phyloP scores from a whole-genome alignment of 345 rosid species.

The Hypericum androsaemum region DNA sequence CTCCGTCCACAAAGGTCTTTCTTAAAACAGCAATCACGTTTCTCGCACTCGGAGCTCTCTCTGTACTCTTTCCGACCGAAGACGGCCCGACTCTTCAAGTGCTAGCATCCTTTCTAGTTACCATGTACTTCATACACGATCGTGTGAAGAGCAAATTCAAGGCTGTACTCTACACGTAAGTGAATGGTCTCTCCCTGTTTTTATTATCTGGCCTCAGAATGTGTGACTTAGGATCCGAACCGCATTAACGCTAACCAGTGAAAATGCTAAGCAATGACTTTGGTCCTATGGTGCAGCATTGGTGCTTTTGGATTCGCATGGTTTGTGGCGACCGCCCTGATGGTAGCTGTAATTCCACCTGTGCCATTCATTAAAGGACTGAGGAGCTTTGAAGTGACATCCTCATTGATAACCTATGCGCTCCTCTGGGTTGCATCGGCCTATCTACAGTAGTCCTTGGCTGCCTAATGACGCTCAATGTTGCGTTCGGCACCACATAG shows the following conservation, averaged over 20 bases:
- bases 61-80: conserved; percentile 88
- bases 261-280: conserved; percentile 7
- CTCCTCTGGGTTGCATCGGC: conserved; percentile 82
- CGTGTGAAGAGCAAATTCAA: conserved; percentile 64
- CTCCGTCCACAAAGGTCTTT: conserved; percentile 53
- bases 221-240: too few relatives aligned
- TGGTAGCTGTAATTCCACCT: conserved; percentile 85
- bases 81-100: conserved; percentile 96
- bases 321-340: conserved; percentile 89
- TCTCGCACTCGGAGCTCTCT: conserved; percentile 59
- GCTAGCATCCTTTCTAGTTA: conserved; percentile 57
- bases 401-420: conserved; percentile 65
- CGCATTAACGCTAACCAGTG: too few relatives aligned
- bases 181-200: conserved; percentile 3
- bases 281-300: conserved; percentile 40
- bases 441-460: conserved; percentile 45
- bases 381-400: conserved; percentile 75
- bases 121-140: conserved; percentile 66
- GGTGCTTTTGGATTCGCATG: conserved; percentile 78
- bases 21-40: conserved; percentile 57
- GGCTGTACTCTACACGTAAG: conserved; percentile 74
- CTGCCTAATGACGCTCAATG: background rate
- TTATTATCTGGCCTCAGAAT: background rate
- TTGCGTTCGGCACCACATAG: too few relatives aligned
- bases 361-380: conserved; percentile 51